Percentiles rank a stretch among this genome's conserved stretches.
Conservation (phyloP, 768 basidiomycete genomes). For the Hypholoma fasciculare region DNA sequence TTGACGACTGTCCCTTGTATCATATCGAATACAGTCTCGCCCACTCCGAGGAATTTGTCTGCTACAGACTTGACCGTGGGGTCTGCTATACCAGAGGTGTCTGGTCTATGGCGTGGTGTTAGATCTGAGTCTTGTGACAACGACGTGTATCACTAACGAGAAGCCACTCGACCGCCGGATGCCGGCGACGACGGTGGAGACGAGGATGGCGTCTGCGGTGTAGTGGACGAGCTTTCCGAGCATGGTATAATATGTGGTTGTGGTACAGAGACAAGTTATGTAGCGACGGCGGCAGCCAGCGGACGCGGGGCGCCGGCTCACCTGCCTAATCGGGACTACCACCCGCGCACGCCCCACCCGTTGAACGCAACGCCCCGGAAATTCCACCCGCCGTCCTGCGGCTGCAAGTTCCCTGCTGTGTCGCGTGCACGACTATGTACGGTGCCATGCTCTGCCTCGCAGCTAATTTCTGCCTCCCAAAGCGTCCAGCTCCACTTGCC, state of each 20-base stretch:
- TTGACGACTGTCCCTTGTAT: constrained; percentile 85
- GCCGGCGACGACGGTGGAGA: constrained; percentile 90
- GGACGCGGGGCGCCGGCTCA: background rate
- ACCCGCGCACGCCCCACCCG: constrained; percentile 46
- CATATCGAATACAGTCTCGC: constrained; percentile 89
- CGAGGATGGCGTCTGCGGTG: constrained; percentile 77
- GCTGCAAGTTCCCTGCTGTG: constrained; percentile 47
- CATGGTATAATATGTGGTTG: constrained; percentile 30
- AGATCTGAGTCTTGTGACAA: background rate
- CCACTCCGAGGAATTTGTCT: constrained; percentile 81
- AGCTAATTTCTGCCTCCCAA: constrained; percentile 56
- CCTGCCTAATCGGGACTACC: constrained; percentile 24
- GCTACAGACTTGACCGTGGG: constrained; percentile 73
- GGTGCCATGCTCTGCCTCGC: constrained; percentile 30
- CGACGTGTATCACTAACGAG: constrained; percentile 57
- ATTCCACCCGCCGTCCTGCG: constrained; percentile 57
- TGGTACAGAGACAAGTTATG: background rate
- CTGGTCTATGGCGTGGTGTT: constrained; percentile 43
- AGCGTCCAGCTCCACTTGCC: constrained; percentile 76
- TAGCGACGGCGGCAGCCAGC: background rate
- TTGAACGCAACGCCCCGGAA: constrained; percentile 63
- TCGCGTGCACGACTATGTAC: constrained; percentile 56
- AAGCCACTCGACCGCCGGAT: constrained; percentile 90
- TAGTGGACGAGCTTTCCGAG: constrained; percentile 83
- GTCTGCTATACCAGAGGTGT: constrained; percentile 72